These are phyloP conservation scores for Puccinia hordei DNA, from an alignment of 1,284 basidiomycete genomes.

Conservation along the genomic window DNA sequence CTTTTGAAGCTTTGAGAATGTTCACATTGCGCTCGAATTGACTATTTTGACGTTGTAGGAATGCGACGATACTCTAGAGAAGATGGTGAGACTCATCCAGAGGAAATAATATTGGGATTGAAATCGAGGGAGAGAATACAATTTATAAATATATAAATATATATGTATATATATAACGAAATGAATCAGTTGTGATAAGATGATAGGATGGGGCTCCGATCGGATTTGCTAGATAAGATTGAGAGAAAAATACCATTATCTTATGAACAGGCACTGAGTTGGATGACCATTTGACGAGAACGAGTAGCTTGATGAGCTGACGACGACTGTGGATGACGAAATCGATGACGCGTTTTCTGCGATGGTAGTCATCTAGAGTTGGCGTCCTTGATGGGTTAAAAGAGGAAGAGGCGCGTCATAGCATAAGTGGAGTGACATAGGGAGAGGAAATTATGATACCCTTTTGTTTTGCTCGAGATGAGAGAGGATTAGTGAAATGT, in stretches of 20 bases:
- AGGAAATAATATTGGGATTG: background rate
- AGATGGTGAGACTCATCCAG: slow-evolving; percentile 26
- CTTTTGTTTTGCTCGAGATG: background rate
- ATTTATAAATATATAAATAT: background rate
- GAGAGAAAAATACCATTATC: slow-evolving; percentile 67
- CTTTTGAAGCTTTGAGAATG: slow-evolving; percentile 69
- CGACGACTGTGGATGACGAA: slow-evolving; percentile 85
- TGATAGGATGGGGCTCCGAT: background rate
- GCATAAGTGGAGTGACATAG: background rate
- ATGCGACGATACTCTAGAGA: slow-evolving; percentile 63
- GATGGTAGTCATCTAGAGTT: slow-evolving; percentile 60
- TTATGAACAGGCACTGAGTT: slow-evolving; percentile 78
- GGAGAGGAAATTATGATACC: background rate
- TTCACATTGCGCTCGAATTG: slow-evolving; percentile 75
- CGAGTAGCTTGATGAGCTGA: slow-evolving; percentile 84
- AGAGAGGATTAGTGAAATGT: background rate
- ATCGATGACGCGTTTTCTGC: slow-evolving; percentile 78
- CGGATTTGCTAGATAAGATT: background rate
- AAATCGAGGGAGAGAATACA: background rate
- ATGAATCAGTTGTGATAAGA: slow-evolving; percentile 8
- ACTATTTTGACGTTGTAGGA: slow-evolving; percentile 77
- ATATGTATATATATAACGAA: background rate
- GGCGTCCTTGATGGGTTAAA: slow-evolving; percentile 20
- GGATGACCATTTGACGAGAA: slow-evolving; percentile 77
- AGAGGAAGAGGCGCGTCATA: background rate